A percentile compares a stretch with the other conserved stretches of the same genome.
phyloP scores from a whole-genome alignment of 768 basidiomycete genomes.

The Calocybe indica region DNA sequence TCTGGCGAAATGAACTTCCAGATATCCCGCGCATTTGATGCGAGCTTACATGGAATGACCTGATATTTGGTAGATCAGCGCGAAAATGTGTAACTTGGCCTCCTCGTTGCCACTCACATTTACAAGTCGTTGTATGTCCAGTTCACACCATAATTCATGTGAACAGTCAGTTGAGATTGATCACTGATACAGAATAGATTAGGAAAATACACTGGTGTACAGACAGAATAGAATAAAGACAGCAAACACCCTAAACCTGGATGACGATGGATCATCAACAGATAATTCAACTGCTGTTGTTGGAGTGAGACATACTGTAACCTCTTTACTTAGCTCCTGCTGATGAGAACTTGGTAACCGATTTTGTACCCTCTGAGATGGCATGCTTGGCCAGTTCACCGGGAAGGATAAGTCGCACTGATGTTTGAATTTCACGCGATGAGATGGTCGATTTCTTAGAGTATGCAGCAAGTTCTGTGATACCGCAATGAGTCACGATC shows the following conservation, averaged over 20 bases:
- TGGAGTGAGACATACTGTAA: slow-evolving; percentile 1
- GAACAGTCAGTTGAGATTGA: background rate
- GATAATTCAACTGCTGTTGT: background rate
- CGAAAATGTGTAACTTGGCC: no score
- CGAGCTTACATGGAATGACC: no score
- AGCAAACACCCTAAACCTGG: slow-evolving; percentile 4
- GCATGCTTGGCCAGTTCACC: slow-evolving; percentile 94
- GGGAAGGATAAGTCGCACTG: slow-evolving; percentile 94
- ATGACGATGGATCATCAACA: slow-evolving; percentile 1
- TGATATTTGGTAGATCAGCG: no score
- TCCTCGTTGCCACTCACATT: slow-evolving; percentile 10
- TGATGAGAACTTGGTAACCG: slow-evolving; percentile 84
- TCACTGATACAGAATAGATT: background rate
- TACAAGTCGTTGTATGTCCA: slow-evolving; percentile 12
- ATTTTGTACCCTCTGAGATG: slow-evolving; percentile 92
- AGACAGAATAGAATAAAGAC: slow-evolving; percentile 16
- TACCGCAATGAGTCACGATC: background rate
- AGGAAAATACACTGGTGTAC: slow-evolving; percentile 22
- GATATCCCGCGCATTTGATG: no score
- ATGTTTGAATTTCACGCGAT: slow-evolving; percentile 96
- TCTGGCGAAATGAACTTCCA: no score
- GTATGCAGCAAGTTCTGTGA: slow-evolving; percentile 58
- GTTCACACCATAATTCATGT: slow-evolving; percentile 2
- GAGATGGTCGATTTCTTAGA: slow-evolving; percentile 99
- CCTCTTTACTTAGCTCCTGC: slow-evolving; percentile 55